phyloP scores from a whole-genome alignment of 768 basidiomycete genomes.

The Galerina sulciceps region DNA sequence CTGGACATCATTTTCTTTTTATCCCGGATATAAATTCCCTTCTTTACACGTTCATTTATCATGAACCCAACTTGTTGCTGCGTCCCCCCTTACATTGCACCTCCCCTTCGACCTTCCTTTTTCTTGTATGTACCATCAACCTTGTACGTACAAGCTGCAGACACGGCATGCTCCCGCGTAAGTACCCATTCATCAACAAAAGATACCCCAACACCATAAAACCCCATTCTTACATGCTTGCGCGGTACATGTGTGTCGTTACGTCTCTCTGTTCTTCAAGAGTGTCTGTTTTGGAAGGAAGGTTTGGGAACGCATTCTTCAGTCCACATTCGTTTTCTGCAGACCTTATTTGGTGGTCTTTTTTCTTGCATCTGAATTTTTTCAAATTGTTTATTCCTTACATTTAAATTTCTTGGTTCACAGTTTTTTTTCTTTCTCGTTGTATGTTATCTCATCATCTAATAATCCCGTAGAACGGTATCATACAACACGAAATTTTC shows the following conservation, averaged over 20 bases:
- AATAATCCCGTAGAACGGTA: conserved; percentile 19
- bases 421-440: conserved; percentile 7
- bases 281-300: background rate
- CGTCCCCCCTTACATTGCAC: background rate
- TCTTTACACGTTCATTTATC: conserved; percentile 9
- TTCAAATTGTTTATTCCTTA: conserved; percentile 2
- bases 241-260: background rate
- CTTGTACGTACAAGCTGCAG: conserved; percentile 6
- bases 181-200: background rate
- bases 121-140: conserved; percentile 7
- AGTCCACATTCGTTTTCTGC: conserved; percentile 14
- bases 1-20: conserved; percentile 1
- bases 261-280: background rate
- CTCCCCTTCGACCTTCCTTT: background rate
- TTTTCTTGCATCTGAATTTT: conserved; percentile 1
- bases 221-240: background rate
- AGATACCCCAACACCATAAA: conserved; percentile 7
- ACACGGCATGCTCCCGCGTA: conserved; percentile 2
- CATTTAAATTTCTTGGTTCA: conserved; percentile 2
- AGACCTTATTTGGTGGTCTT: background rate
- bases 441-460: conserved; percentile 13
- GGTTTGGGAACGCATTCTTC: conserved; percentile 4
- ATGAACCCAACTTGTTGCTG: conserved; percentile 10
- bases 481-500: conserved; percentile 14
- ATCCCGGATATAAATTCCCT: conserved; percentile 6